Percentiles rank a stretch among this genome's conserved stretches.
Evolutionary conservation across 2,329 filamentous ascomycete species (phyloP).

Genomic region (Aspergillus sergii): DNA sequence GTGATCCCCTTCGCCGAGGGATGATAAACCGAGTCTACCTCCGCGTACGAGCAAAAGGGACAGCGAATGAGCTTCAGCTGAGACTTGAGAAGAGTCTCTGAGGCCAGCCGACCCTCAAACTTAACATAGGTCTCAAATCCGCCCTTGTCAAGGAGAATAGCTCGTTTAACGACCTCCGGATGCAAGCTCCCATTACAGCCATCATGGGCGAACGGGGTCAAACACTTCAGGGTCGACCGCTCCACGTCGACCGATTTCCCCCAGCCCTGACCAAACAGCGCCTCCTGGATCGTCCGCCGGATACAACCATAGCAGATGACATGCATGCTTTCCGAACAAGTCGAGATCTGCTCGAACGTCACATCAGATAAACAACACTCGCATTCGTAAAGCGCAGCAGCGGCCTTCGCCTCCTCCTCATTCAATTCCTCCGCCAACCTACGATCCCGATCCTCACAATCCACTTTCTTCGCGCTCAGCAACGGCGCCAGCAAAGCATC

Average conservation of each 20-base stretch:
- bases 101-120: slow-evolving; percentile 77
- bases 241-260: slow-evolving; percentile 73
- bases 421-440: slow-evolving; percentile 47
- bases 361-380: slow-evolving; percentile 52
- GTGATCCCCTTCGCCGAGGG: slow-evolving; percentile 55
- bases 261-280: slow-evolving; percentile 93
- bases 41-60: slow-evolving; percentile 89
- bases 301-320: slow-evolving; percentile 71
- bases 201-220: slow-evolving; percentile 71
- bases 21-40: slow-evolving; percentile 76
- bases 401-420: slow-evolving; percentile 44
- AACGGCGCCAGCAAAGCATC: slow-evolving; percentile 41
- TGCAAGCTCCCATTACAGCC: slow-evolving; percentile 74
- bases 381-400: slow-evolving; percentile 50
- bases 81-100: slow-evolving; percentile 73
- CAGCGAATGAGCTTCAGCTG: slow-evolving; percentile 77
- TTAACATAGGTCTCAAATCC: slow-evolving; percentile 72
- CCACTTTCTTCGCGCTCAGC: slow-evolving; percentile 35
- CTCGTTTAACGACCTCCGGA: slow-evolving; percentile 68
- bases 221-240: slow-evolving; percentile 75
- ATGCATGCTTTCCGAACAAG: slow-evolving; percentile 47
- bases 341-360: slow-evolving; percentile 51
- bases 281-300: slow-evolving; percentile 78
- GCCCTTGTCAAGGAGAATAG: slow-evolving; percentile 69
- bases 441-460: slow-evolving; percentile 42